Evolutionary conservation across 2,329 filamentous ascomycete species (phyloP).

Genomic region (Podosphaera fusca): DNA sequence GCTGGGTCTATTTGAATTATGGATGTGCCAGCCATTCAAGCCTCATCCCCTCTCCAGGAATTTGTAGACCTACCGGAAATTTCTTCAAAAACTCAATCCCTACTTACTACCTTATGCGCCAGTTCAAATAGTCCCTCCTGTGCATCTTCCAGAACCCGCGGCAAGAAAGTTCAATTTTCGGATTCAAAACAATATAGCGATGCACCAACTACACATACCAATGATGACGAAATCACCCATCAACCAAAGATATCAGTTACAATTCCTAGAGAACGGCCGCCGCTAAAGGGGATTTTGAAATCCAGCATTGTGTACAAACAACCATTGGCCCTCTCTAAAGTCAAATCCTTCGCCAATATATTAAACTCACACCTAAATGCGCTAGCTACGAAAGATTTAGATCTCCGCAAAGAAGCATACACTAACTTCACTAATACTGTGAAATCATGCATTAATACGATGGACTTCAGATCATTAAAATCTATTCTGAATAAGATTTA

Average conservation of each 20-base stretch:
- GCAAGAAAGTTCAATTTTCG: constrained; percentile 39
- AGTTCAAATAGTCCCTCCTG: not conserved
- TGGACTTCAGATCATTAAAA: constrained; percentile 47
- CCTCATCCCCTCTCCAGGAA: not conserved
- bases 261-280: constrained; percentile 18
- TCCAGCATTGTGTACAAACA: constrained; percentile 21
- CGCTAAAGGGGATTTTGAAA: constrained; percentile 65
- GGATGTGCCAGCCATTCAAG: not conserved
- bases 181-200: constrained; percentile 31
- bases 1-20: not conserved
- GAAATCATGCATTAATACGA: constrained; percentile 61
- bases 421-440: constrained; percentile 53
- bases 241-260: constrained; percentile 1
- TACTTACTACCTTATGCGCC: not conserved
- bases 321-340: constrained; percentile 11
- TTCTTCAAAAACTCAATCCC: not conserved
- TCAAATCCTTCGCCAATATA: constrained; percentile 49
- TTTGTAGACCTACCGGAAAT: not conserved
- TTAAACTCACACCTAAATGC: constrained; percentile 66
- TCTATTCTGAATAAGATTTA: constrained; percentile 56
- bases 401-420: constrained; percentile 66
- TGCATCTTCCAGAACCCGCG: not conserved
- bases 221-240: constrained; percentile 4
- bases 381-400: constrained; percentile 49
- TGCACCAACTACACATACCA: constrained; percentile 14